Evolutionary conservation across 202 grass and related monocot genomes (phyloP), one percentile per base, ranked within the genome.

Genomic region (Bolboschoenoplectus hybrid): DNA sequence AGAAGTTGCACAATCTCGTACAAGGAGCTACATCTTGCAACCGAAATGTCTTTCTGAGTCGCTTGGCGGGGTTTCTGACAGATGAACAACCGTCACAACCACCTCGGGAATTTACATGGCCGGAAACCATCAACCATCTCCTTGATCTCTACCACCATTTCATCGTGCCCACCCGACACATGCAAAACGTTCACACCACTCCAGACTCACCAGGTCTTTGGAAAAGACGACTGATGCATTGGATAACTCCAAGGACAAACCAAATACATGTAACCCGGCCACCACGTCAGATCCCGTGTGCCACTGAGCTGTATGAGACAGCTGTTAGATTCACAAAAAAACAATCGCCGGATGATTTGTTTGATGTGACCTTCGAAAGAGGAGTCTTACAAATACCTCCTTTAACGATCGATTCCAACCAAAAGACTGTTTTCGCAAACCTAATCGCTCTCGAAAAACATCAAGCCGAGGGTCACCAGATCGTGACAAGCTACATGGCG

Each of bases 381-480:
- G 82, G 82, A 1, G 3, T 32, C 0, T 12, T 92, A 4, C 46
- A 89, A 74, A 92, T 92, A 40, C 90, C 90, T 19, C 49, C 20
- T 6, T 4, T 92, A 11, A n/a, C 16, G 3, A 35, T 92, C 14
- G 26, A 70, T 10, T 82, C 83, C 46, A 80, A 26, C 74, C 84
- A 77, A 43, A 86, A 85, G 45, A 9, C 81, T 7, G 17, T 86
- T 41, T 64, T 89, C 74, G 44, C 81, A 19, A 92, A 91, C 85
- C 84, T 89, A 2, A 74, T 91, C 9, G 87, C 90, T 2, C 82
- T 91, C 9, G 89, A 91, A 73, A 87, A 91, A 71, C 79, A 77
- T 32, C 53, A 46, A 53, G 12, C 10, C 6, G 45, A 1, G 5
- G 19, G 58, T 0, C 1, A 16, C 3, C 8, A 68, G 0, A 20